Evolutionary conservation across 805 yeast genomes (phyloP), one percentile per base, ranked within the genome.

Genomic region (Hemisphaericaspora nanyangensis): DNA sequence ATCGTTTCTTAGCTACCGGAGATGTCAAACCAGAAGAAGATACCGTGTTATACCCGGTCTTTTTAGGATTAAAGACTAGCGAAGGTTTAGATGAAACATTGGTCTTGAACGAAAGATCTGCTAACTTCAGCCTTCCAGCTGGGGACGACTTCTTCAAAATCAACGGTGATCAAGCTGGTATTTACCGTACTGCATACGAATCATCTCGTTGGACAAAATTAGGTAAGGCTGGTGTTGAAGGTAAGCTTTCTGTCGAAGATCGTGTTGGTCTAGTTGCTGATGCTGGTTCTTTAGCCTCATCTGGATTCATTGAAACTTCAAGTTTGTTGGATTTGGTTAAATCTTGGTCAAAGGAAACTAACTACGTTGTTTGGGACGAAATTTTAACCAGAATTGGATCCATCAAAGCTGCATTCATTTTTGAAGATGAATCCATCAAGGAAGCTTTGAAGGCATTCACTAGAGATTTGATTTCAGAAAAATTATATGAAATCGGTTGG

Each of bases 201-300:
- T 72, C 79, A 31, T 80, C 74, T 34, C 79, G 90, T 58, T 80
- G 89, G 80, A 63, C 68, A 35, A 79, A 80, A 56, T 70, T 85
- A 49, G 87, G 87, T 39, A 55, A 74, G 44, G 76, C 77, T 28
- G 83, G 79, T 40, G 73, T 72, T 29, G 69, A 70, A 8, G 79
- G 79, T 29, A 63, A 73, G 50, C 71, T 85, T 50, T 72, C 87
- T 8, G 83, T 81, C 37, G 85, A 82, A 56, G 95, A 85, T 61
- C 78, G 87, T 61, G 79, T 82, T 40, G 91, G 90, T 31, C 71
- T 83, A 49, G 83, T 85, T 34, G 84, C 90, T n/a, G 95, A 85
- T 63, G 85, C 85, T 15, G 78, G 75, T 37, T 76, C 87, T 7
- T 70, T 84, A 48, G 78, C 91, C 5, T 65, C 80, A 19, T 79